Percentiles rank a stretch among this genome's conserved stretches.
Evolutionary conservation across 192 early-diverging fungal genomes (phyloP).

Genomic region (Entomortierella chlamydospora): DNA sequence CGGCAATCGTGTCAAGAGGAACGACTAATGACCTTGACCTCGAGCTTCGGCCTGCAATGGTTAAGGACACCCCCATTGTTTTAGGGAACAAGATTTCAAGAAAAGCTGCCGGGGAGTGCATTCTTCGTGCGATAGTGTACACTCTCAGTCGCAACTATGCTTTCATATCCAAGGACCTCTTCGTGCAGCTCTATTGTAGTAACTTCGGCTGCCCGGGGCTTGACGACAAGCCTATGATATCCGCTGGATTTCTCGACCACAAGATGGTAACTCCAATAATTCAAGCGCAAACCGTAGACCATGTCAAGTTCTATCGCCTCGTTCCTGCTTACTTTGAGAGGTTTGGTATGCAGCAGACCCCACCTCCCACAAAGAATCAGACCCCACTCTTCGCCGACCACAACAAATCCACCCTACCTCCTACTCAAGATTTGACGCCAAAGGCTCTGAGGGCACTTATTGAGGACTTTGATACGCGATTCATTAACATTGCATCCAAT

Average conservation of each 20-base stretch:
- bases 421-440: background rate
- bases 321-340: background rate
- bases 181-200: background rate
- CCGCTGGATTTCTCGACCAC: background rate
- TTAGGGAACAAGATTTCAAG: constrained; percentile 37
- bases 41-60: background rate
- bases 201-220: constrained; percentile 4
- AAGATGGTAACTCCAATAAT: background rate
- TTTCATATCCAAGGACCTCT: constrained; percentile 5
- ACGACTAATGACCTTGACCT: background rate
- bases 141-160: constrained; percentile 5
- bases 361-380: background rate
- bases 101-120: constrained; percentile 18
- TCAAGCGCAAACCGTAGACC: background rate
- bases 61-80: background rate
- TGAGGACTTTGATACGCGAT: background rate
- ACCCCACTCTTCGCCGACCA: background rate
- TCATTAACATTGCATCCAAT: background rate
- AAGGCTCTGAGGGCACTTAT: background rate
- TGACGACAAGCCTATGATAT: background rate
- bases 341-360: background rate
- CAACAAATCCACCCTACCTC: background rate
- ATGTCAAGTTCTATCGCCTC: constrained; percentile 7
- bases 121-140: constrained; percentile 7
- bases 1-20: background rate